phyloP scores from a whole-genome alignment of 2,329 filamentous ascomycete genomes.

The Sarocladium kiliense region DNA sequence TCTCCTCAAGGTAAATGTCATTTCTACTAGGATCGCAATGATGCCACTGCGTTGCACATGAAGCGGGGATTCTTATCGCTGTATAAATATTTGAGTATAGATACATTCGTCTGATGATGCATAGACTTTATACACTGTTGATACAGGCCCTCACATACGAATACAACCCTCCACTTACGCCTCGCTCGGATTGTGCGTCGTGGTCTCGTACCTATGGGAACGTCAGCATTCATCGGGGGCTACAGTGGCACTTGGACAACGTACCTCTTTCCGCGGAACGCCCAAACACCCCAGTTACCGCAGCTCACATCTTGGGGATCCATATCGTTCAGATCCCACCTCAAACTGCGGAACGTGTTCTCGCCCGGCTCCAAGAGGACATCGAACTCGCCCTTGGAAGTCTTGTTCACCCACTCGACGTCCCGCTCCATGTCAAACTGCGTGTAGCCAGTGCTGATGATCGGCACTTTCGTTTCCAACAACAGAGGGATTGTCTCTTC shows the following conservation, averaged over 20 bases:
- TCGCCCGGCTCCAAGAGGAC: conserved; percentile 87
- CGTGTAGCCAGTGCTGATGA: conserved; percentile 93
- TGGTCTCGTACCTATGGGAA: conserved; percentile 54
- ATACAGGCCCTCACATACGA: neutral
- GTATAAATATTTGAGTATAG: neutral
- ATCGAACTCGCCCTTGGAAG: conserved; percentile 85
- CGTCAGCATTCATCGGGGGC: conserved; percentile 24
- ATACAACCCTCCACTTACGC: neutral
- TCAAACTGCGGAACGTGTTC: conserved; percentile 86
- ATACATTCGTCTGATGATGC: neutral
- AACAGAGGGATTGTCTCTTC: conserved; percentile 82
- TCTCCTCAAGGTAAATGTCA: too few species aligned
- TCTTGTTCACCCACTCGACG: conserved; percentile 82
- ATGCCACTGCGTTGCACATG: neutral
- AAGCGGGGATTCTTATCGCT: neutral
- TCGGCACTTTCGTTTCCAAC: conserved; percentile 90
- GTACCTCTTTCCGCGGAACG: conserved; percentile 93
- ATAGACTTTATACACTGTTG: conserved; percentile 1
- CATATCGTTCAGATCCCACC: conserved; percentile 95
- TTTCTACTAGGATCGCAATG: too few species aligned
- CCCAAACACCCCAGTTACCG: conserved; percentile 97
- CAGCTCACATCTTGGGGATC: conserved; percentile 92
- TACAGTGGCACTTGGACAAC: conserved; percentile 20
- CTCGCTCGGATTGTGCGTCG: conserved; percentile 31
- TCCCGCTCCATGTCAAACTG: conserved; percentile 93